These are phyloP conservation scores for Candida fluviatilis DNA, from an alignment of 805 yeast genomes.

Conservation along the genomic window DNA sequence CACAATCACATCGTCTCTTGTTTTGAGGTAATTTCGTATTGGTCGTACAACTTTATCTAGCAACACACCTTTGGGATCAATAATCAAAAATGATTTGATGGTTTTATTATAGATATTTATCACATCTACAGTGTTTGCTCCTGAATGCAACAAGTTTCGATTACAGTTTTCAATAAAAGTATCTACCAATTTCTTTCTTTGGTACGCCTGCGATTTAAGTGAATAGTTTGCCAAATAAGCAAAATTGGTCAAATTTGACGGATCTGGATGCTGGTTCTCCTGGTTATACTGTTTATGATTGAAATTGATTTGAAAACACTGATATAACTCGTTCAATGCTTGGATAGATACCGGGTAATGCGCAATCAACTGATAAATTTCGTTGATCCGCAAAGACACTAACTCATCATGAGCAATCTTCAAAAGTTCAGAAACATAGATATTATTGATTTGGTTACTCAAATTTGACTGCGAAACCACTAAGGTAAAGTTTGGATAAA, in stretches of 20 bases:
- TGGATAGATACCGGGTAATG: conserved; percentile 48
- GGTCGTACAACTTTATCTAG: conserved; percentile 76
- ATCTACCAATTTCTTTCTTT: conserved; percentile 49
- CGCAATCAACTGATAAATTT: conserved; percentile 55
- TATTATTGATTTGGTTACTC: conserved; percentile 7
- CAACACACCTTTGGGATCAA: conserved; percentile 87
- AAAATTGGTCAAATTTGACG: conserved; percentile 4
- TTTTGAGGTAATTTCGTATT: conserved; percentile 64
- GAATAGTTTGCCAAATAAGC: conserved; percentile 14
- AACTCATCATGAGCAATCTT: conserved; percentile 37
- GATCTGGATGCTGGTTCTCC: conserved; percentile 4
- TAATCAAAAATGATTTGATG: conserved; percentile 61
- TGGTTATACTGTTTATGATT: conserved; percentile 6
- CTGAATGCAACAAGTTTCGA: conserved; percentile 63
- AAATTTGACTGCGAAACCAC: conserved; percentile 8
- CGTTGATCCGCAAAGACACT: conserved; percentile 47
- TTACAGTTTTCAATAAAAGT: conserved; percentile 45
- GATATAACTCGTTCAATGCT: conserved; percentile 56
- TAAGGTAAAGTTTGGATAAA: conserved; percentile 33
- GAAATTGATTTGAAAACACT: conserved; percentile 39
- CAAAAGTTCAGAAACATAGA: conserved; percentile 23
- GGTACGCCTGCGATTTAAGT: conserved; percentile 28
- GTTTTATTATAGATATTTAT: conserved; percentile 66
- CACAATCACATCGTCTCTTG: conserved; percentile 68
- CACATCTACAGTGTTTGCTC: conserved; percentile 72